A percentile compares a stretch with the other conserved stretches of the same genome.
These are phyloP conservation scores for Aspergillus sp. DNA, from an alignment of 2,329 filamentous ascomycete species.

Conservation along the genomic window DNA sequence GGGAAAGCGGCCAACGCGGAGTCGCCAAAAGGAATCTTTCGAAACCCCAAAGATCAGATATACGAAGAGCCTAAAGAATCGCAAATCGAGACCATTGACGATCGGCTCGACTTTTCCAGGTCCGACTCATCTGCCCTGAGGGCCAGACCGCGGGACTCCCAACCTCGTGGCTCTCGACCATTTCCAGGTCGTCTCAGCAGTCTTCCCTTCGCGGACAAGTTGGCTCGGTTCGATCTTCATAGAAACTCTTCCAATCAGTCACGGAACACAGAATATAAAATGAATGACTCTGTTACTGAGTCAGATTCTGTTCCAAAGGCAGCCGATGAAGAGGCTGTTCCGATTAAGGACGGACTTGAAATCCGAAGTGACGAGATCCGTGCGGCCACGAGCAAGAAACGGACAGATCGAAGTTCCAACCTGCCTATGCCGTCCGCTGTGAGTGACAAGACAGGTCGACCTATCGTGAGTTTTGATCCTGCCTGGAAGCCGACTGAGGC, in stretches of 20 bases:
- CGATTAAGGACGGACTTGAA: slow-evolving; percentile 70
- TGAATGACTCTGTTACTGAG: slow-evolving; percentile 47
- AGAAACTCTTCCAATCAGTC: slow-evolving; percentile 77
- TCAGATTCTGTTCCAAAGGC: slow-evolving; percentile 14
- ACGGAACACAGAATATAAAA: slow-evolving; percentile 69
- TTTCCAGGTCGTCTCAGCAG: slow-evolving; percentile 38
- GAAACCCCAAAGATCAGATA: slow-evolving; percentile 56
- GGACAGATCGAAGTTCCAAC: slow-evolving; percentile 78
- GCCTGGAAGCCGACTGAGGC: slow-evolving; percentile 60
- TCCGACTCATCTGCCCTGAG: slow-evolving; percentile 43
- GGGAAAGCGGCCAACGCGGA: slow-evolving; percentile 28
- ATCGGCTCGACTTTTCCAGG: slow-evolving; percentile 20
- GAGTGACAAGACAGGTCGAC: slow-evolving; percentile 79
- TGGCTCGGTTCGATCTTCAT: slow-evolving; percentile 63
- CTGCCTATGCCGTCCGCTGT: slow-evolving; percentile 83
- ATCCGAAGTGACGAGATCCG: slow-evolving; percentile 81
- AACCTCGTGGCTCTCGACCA: slow-evolving; percentile 39
- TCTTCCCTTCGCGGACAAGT: slow-evolving; percentile 39
- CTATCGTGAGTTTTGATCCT: slow-evolving; percentile 93
- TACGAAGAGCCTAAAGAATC: slow-evolving; percentile 73
- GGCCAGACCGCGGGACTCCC: slow-evolving; percentile 56
- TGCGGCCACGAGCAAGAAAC: slow-evolving; percentile 78
- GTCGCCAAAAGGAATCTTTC: slow-evolving; percentile 45
- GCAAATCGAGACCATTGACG: slow-evolving; percentile 15
- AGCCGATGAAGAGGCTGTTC: slow-evolving; percentile 39